Evolutionary conservation across 345 rosid species (phyloP).

Genomic region (Sisymbrium altissimum): DNA sequence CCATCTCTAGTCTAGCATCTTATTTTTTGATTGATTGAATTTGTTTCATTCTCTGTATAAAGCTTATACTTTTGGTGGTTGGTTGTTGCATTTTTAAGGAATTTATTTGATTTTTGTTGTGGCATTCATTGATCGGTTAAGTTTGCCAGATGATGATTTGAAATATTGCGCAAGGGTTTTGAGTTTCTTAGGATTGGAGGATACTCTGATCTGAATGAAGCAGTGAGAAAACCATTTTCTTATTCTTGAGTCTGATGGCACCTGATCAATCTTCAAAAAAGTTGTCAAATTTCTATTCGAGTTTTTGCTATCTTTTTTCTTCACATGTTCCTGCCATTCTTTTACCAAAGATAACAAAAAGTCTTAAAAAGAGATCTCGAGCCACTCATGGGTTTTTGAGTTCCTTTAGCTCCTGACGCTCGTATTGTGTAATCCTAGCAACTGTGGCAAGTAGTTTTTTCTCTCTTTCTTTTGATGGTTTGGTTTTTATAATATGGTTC

Average conservation of each 20-base stretch:
- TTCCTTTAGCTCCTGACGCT: neutral
- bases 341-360: neutral
- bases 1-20: neutral
- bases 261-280: neutral
- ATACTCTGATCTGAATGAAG: conserved; percentile 11
- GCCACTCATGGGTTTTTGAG: too few relatives aligned
- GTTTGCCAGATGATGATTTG: conserved; percentile 33
- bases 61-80: neutral
- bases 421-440: neutral
- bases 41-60: neutral
- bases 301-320: neutral
- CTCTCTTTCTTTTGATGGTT: conserved; percentile 8
- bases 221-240: conserved; percentile 31
- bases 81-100: neutral
- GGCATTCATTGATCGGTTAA: neutral
- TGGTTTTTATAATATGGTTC: neutral
- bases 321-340: neutral
- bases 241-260: conserved; percentile 24
- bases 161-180: conserved; percentile 38
- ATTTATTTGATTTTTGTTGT: neutral
- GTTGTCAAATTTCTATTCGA: neutral
- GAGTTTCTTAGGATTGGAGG: conserved; percentile 24
- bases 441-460: neutral
- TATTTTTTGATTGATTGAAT: neutral
- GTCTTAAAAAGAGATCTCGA: too few relatives aligned